Conservation (phyloP, 73 alveolate species). For the Tetrahymena elliotti region DNA sequence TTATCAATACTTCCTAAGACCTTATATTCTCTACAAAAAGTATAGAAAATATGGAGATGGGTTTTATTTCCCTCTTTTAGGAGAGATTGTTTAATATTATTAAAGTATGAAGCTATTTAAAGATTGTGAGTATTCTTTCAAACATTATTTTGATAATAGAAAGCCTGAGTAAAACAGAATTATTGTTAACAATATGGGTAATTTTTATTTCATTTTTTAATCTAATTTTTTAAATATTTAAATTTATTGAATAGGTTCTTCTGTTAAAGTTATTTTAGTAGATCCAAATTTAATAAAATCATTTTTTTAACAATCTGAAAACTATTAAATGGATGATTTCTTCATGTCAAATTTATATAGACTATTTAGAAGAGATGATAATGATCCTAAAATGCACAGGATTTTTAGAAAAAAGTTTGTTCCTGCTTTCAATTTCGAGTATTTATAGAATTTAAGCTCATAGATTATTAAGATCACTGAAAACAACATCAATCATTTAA, state of each 20-base stretch:
- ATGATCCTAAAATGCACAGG: neutral
- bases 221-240: no score
- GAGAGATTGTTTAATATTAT: neutral
- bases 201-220: neutral
- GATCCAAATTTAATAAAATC: neutral
- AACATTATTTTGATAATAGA: neutral
- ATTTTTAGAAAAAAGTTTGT: neutral
- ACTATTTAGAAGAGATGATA: neutral
- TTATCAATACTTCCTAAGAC: neutral
- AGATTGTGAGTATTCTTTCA: neutral
- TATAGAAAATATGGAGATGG: neutral
- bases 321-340: neutral
- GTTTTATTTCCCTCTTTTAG: neutral
- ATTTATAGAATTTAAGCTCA: neutral
- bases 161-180: neutral
- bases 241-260: neutral
- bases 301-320: neutral
- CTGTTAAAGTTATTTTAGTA: neutral
- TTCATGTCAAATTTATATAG: neutral
- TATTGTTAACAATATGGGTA: neutral
- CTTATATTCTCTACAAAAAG: neutral
- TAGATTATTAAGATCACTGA: neutral
- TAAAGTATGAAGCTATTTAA: neutral
- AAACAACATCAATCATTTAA: neutral
- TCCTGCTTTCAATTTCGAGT: neutral